Conservation (phyloP, 2,329 filamentous ascomycete species). For the Pezicula radicicola region DNA sequence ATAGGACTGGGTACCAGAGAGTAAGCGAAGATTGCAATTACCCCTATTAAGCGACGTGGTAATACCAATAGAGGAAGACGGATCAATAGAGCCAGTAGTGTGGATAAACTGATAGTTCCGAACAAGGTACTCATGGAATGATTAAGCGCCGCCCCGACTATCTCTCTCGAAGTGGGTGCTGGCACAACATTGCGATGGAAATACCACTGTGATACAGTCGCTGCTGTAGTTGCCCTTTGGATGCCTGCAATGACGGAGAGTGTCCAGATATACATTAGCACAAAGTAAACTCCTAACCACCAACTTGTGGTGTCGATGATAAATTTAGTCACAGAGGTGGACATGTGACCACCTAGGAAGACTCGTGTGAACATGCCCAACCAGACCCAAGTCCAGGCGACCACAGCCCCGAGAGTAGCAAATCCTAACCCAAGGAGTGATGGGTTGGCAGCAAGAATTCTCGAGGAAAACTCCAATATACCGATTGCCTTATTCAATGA, state of each 20-base stretch:
- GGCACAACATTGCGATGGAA: conserved; percentile 88
- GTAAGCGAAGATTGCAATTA: conserved; percentile 70
- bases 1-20: conserved; percentile 83
- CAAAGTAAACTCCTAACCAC: conserved; percentile 92
- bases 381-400: conserved; percentile 94
- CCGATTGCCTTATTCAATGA: conserved; percentile 80
- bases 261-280: conserved; percentile 95
- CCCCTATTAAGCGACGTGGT: conserved; percentile 61
- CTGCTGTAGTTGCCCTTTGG: conserved; percentile 87
- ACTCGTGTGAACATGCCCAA: conserved; percentile 94
- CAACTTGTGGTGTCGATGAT: conserved; percentile 85
- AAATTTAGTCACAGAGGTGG: conserved; percentile 59
- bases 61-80: conserved; percentile 83
- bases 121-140: conserved; percentile 87
- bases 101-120: conserved; percentile 87
- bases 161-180: conserved; percentile 71
- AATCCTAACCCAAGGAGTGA: conserved; percentile 83
- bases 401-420: conserved; percentile 68
- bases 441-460: conserved; percentile 81
- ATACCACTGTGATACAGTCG: conserved; percentile 98
- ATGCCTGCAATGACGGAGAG: conserved; percentile 83
- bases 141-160: conserved; percentile 77
- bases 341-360: conserved; percentile 88
- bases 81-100: conserved; percentile 74
- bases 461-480: conserved; percentile 89